Percentiles rank a stretch among this genome's conserved stretches.
phyloP scores from a whole-genome alignment of 2,329 filamentous ascomycete genomes.

The Verticillium isaacii region DNA sequence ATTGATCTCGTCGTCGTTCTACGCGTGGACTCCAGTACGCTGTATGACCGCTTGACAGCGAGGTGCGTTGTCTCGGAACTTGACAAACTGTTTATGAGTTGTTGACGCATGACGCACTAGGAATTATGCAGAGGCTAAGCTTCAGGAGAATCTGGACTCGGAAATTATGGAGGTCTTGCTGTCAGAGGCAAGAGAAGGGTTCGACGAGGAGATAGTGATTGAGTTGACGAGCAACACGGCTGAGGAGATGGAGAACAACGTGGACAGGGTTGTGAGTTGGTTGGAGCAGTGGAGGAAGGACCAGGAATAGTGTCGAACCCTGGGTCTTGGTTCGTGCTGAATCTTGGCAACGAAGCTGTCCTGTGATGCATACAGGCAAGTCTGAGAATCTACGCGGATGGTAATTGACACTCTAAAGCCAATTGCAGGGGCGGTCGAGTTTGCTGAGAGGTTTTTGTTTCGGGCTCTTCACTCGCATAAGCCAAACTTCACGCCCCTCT shows the following conservation, averaged over 20 bases:
- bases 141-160: slow-evolving; percentile 93
- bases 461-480: too few relatives aligned
- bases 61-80: slow-evolving; percentile 43
- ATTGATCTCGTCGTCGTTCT: slow-evolving; percentile 93
- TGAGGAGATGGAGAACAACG: slow-evolving; percentile 83
- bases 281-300: slow-evolving; percentile 75
- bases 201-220: slow-evolving; percentile 81
- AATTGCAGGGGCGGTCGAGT: too few relatives aligned
- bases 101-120: slow-evolving; percentile 29
- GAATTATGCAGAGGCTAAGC: slow-evolving; percentile 78
- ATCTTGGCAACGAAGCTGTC: neutral
- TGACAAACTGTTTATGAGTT: neutral
- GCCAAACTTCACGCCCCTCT: too few relatives aligned
- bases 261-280: slow-evolving; percentile 81
- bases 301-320: slow-evolving; percentile 1
- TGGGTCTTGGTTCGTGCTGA: neutral
- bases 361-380: too few relatives aligned
- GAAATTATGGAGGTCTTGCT: slow-evolving; percentile 97
- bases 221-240: slow-evolving; percentile 78
- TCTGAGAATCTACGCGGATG: too few relatives aligned
- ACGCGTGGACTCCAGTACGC: slow-evolving; percentile 69
- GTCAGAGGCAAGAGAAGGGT: slow-evolving; percentile 84
- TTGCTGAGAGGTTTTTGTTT: too few relatives aligned
- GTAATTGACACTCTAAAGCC: too few relatives aligned
- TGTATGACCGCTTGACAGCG: slow-evolving; percentile 78